phyloP scores from a whole-genome alignment of 1,284 basidiomycete genomes.

The Somion occarium region DNA sequence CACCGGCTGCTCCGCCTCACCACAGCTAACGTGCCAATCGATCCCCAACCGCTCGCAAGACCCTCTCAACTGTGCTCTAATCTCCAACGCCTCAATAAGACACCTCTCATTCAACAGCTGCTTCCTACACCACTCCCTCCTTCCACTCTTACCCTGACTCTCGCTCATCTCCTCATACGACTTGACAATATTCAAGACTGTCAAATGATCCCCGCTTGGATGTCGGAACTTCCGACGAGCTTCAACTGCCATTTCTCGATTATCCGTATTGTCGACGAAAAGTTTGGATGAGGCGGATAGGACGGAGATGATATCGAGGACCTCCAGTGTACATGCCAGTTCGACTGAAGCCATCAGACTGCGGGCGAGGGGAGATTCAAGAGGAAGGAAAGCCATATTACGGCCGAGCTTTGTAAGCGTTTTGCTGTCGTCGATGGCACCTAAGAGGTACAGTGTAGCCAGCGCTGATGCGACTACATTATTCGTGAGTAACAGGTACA shows the following conservation, averaged over 20 bases:
- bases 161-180: conserved; percentile 65
- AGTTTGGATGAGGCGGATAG: conserved; percentile 74
- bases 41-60: conserved; percentile 62
- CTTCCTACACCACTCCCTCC: conserved; percentile 76
- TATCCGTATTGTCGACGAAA: conserved; percentile 66
- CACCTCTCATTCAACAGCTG: conserved; percentile 86
- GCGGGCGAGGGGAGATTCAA: conserved; percentile 80
- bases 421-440: conserved; percentile 64
- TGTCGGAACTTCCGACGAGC: conserved; percentile 79
- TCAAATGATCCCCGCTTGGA: conserved; percentile 87
- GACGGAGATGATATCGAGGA: conserved; percentile 77
- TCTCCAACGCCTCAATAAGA: conserved; percentile 78
- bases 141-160: conserved; percentile 35
- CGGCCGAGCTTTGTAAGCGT: conserved; percentile 67
- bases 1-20: conserved; percentile 57
- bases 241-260: conserved; percentile 66
- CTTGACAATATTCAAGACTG: conserved; percentile 80
- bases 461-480: conserved; percentile 72
- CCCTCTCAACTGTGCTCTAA: conserved; percentile 75
- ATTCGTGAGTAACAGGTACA: not conserved
- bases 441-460: conserved; percentile 70
- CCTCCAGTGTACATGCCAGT: conserved; percentile 65
- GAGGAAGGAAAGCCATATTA: conserved; percentile 79
- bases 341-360: conserved; percentile 72
- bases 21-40: conserved; percentile 53